These are phyloP conservation scores for Aureobasidium subglaciale DNA, from an alignment of 2,329 filamentous ascomycete genomes.

Conservation along the genomic window DNA sequence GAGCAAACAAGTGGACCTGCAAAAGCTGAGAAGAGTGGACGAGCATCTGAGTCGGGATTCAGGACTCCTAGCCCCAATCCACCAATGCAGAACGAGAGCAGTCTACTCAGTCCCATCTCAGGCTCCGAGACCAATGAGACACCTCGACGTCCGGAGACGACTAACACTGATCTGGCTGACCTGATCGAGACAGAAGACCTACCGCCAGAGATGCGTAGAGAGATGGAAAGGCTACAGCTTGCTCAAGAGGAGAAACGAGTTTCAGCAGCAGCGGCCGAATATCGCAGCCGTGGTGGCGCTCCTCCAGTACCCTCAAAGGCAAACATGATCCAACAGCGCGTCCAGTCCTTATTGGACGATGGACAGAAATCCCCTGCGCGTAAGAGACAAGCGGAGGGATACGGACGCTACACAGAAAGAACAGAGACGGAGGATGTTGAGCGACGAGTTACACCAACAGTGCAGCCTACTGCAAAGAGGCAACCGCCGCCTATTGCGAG, in stretches of 20 bases:
- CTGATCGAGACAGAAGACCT: constrained; percentile 63
- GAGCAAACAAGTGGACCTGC: constrained; percentile 40
- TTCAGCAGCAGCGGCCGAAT: constrained; percentile 80
- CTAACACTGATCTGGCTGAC: constrained; percentile 39
- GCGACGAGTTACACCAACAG: background rate
- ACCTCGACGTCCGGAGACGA: constrained; percentile 50
- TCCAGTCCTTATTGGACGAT: constrained; percentile 78
- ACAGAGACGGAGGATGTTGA: constrained; percentile 2
- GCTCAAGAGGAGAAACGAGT: constrained; percentile 87
- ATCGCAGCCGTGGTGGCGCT: constrained; percentile 64
- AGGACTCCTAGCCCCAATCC: constrained; percentile 13
- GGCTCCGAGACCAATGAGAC: constrained; percentile 68
- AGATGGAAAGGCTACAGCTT: constrained; percentile 74
- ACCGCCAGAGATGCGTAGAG: constrained; percentile 80
- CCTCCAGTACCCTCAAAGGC: constrained; percentile 58
- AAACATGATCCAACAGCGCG: constrained; percentile 82
- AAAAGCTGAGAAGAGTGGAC: background rate
- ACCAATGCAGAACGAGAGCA: constrained; percentile 23
- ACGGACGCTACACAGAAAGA: constrained; percentile 72
- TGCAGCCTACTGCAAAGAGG: background rate
- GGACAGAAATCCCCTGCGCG: constrained; percentile 53
- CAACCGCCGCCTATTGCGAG: constrained; percentile 21
- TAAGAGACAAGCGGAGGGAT: constrained; percentile 75
- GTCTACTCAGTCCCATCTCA: constrained; percentile 59
- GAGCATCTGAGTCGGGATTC: constrained; percentile 5